Base-by-base conservation (phyloP, 495 filamentous ascomycete species). In the Clohesyomyces aquaticus region DNA sequence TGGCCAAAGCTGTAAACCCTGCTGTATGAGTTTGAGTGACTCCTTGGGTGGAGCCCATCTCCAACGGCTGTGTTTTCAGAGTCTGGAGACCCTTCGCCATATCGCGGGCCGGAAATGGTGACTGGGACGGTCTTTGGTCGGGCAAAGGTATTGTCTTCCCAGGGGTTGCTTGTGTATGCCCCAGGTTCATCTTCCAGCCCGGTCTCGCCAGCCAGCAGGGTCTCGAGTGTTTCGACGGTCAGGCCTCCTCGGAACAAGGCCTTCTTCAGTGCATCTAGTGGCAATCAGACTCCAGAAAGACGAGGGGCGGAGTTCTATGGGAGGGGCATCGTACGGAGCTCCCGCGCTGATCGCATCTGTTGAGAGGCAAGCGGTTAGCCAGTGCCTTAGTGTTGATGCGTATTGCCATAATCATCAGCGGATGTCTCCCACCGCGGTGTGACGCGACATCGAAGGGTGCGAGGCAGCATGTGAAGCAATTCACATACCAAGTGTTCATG, bases 191-290 rank as follows among this genome's bases (percentile, higher is more conserved):
- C 63, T 12, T 55, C 26, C 25, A 56, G 35, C 16, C 27, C 58
- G 23, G 25, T 63, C 47, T 76, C 68, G 66, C 63, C 61, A 23
- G 55, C 53, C 28, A 66, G 56, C 21, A 71, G 46, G 45, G 58
- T 85, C 72, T 83, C 78, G 42, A 92, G 74, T 19, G 82, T 85
- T 50, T 86, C 84, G 35, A 79, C 74, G 1, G 81, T 79, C 52
- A 91, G 79, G 2, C 88, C 88, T 28, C 84, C 86, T 54, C 78
- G 79, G 53, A 85, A 74, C 12, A 92, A 81, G 55, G 85, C 85
- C 3, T 78, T 79, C 55, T 79, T 83, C 32, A 92, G 77, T 55
- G 83, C 85, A 57, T 78, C 87, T 91, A 48, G 6, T 29, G 4
- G 28, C 16, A 42, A 55, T 51, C 14, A 49, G 12, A 22, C 16